These are phyloP conservation scores for Coffea humblotiana DNA, from an alignment of 305 asterid genomes.

Conservation along the genomic window DNA sequence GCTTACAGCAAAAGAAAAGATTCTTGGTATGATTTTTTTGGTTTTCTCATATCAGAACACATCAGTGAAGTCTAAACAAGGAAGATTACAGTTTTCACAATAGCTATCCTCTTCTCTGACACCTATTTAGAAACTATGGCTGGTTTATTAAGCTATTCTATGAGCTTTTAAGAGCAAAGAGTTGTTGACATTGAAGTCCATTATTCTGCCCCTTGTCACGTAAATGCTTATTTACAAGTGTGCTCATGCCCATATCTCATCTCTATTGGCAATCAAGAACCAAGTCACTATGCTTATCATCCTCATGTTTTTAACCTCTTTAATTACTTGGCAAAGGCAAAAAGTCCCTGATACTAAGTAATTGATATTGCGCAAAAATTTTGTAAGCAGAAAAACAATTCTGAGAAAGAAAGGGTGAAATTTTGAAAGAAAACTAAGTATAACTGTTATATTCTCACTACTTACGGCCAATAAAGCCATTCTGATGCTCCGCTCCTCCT, in stretches of 20 bases:
- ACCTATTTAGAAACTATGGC: too few relatives aligned
- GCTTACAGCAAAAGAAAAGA: background rate
- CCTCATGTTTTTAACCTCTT: background rate
- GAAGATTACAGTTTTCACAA: too few relatives aligned
- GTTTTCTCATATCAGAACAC: background rate
- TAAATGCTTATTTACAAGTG: background rate
- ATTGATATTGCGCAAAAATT: background rate
- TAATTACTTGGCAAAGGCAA: background rate
- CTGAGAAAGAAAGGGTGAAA: background rate
- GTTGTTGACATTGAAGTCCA: background rate
- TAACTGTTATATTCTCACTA: constrained; percentile 22
- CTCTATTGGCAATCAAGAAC: background rate
- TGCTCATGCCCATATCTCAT: background rate
- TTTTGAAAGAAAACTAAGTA: background rate
- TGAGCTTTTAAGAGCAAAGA: too few relatives aligned
- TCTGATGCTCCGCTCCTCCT: constrained; percentile 85
- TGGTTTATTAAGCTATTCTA: too few relatives aligned
- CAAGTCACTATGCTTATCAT: background rate
- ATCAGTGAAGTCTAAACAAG: background rate
- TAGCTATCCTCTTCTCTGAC: too few relatives aligned
- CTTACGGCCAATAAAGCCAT: constrained; percentile 85
- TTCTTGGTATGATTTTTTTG: too few relatives aligned
- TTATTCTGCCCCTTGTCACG: background rate
- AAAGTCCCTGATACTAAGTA: background rate
- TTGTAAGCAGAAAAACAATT: background rate